These are phyloP conservation scores for Phytopythium helicoides DNA, from an alignment of 352 stramenopile species.

Conservation along the genomic window DNA sequence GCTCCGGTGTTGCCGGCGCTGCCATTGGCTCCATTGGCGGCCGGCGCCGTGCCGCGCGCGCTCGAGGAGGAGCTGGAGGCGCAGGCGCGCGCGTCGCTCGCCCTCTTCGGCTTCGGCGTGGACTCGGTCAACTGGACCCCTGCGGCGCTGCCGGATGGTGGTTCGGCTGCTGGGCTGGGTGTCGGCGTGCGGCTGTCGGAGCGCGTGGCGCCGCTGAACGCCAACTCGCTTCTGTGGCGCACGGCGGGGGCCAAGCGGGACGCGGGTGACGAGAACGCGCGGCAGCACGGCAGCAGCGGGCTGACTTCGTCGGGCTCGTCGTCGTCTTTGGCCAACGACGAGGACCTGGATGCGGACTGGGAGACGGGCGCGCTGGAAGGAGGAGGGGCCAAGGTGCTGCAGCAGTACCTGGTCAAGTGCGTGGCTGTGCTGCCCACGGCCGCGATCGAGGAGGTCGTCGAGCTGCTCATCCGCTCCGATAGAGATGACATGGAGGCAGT, in stretches of 20 bases:
- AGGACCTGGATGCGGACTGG: constrained; percentile 36
- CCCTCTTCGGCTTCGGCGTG: constrained; percentile 69
- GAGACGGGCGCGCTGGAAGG: too few relatives aligned
- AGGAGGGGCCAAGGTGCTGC: constrained; percentile 56
- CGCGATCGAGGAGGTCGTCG: constrained; percentile 61
- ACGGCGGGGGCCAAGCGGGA: constrained; percentile 2
- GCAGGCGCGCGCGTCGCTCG: constrained; percentile 59
- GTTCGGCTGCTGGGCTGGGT: constrained; percentile 9
- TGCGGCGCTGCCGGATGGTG: too few relatives aligned
- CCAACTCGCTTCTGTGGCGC: constrained; percentile 52
- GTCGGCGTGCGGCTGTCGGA: constrained; percentile 38
- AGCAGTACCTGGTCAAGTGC: constrained; percentile 77
- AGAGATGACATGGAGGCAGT: constrained; percentile 62
- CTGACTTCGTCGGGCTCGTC: too few relatives aligned
- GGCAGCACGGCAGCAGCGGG: too few relatives aligned
- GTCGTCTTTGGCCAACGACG: too few relatives aligned
- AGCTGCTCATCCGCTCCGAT: constrained; percentile 62
- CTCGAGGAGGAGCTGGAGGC: constrained; percentile 60
- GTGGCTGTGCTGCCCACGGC: constrained; percentile 57
- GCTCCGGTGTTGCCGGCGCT: constrained; percentile 23
- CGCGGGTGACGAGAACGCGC: constrained; percentile 26
- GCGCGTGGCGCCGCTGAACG: constrained; percentile 61
- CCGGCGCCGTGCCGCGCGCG: constrained; percentile 17
- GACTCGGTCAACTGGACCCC: constrained; percentile 63
- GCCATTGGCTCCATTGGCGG: constrained; percentile 34